A percentile compares a stretch with the other conserved stretches of the same genome.
Conservation (phyloP, 164 flowering plant species). For the Hamamelis virginiana region DNA sequence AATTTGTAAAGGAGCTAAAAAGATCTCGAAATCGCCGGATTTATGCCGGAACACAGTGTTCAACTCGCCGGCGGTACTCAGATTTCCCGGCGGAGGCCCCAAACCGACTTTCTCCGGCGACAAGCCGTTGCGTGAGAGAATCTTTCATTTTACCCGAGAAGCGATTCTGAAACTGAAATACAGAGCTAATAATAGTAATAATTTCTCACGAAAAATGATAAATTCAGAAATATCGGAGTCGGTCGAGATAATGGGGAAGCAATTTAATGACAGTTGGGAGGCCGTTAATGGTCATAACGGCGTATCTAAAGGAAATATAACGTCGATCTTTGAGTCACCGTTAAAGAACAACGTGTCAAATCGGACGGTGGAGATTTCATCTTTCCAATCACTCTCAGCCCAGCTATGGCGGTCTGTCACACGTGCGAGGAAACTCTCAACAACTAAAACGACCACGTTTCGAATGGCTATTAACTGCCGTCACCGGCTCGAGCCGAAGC, state of each 20-base stretch:
- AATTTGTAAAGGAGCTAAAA: slow-evolving; percentile 33
- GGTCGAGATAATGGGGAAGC: slow-evolving; percentile 45
- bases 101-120: slow-evolving; percentile 52
- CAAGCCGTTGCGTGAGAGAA: slow-evolving; percentile 66
- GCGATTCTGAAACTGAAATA: slow-evolving; percentile 54
- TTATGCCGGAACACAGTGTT: slow-evolving; percentile 54
- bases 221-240: not conserved
- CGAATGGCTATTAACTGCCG: slow-evolving; percentile 94
- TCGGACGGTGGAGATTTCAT: slow-evolving; percentile 62
- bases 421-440: slow-evolving; percentile 53
- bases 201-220: not conserved
- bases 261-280: slow-evolving; percentile 41
- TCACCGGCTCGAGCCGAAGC: slow-evolving; percentile 62
- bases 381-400: slow-evolving; percentile 79
- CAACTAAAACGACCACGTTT: slow-evolving; percentile 57
- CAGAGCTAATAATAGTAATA: slow-evolving; percentile 50
- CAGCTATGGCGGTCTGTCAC: slow-evolving; percentile 86
- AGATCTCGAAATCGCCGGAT: slow-evolving; percentile 48
- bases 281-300: slow-evolving; percentile 19
- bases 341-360: slow-evolving; percentile 9
- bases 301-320: slow-evolving; percentile 26
- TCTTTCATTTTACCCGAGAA: slow-evolving; percentile 67
- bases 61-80: slow-evolving; percentile 64
- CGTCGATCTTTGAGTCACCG: slow-evolving; percentile 17
- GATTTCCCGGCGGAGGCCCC: slow-evolving; percentile 62